Evolutionary conservation across 1,139 yeast genomes (phyloP), one percentile per base, ranked within the genome.

Genomic region (Keqinozyma sinolaborantium): DNA sequence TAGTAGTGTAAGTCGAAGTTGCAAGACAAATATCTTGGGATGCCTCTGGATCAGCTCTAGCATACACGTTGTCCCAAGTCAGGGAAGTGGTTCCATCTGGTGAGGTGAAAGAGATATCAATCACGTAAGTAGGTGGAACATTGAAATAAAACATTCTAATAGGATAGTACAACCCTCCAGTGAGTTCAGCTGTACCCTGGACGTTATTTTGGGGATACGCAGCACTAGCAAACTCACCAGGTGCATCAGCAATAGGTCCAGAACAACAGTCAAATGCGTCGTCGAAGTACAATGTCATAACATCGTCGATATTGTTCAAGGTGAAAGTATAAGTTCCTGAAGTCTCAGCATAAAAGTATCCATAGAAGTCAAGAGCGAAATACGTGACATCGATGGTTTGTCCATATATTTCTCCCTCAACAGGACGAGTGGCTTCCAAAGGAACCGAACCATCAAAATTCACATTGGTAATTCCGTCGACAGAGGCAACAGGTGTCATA

Each of bases 301-400:
- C 40, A 39, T 55, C 58, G 40, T 55, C 59, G 23, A 47, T 40
- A n/a, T 10, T 9, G 7, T 29, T 23, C 15, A 51, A 30, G 6
- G 31, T 16, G 25, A 54, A 40, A 0, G 41, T 36, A 29, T 52
- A 53, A 4, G 38, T 30, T 36, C 59, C 60, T 10, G 47, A 38
- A 12, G 29, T 32, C 4, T 32, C 30, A 14, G 57, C 39, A 12
- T 38, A 26, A 31, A 50, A 49, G 25, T 51, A 53, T 29, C 56
- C 57, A 11, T 45, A 36, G 10, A 50, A 32, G 30, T 48, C 53
- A 10, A 48, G 19, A 15, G 42, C 37, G 29, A 7, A 18, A 7
- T 7, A 18, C 21, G 9, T 7, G 21, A 18, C 21, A 18, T 18
- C 10, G 21, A 18, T 10, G 10, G 7, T 18, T 18, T 18, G 21